Conservation (phyloP, 768 basidiomycete species). For the Crassisporium funariophilum region DNA sequence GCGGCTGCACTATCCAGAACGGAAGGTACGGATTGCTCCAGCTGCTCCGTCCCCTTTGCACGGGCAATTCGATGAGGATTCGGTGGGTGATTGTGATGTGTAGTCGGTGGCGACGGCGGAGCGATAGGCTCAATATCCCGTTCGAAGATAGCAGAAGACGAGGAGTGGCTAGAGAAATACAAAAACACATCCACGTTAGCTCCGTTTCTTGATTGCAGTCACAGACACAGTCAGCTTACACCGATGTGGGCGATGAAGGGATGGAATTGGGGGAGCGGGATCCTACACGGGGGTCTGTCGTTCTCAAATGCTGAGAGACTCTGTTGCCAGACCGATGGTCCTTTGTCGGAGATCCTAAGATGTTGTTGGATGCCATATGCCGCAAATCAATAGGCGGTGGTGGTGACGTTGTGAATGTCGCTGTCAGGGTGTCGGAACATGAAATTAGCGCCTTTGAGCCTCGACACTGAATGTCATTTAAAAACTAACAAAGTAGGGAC, state of each 20-base stretch:
- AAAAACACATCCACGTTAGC: constrained; percentile 3
- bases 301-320: constrained; percentile 50
- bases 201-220: no score
- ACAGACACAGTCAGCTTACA: no score
- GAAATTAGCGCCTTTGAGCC: no score
- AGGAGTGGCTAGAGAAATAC: constrained; percentile 53
- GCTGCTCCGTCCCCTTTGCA: constrained; percentile 68
- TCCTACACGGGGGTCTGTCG: constrained; percentile 45
- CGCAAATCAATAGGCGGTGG: constrained; percentile 49
- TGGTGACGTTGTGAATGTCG: no score
- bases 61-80: constrained; percentile 79
- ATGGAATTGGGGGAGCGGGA: constrained; percentile 74
- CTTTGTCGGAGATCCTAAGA: constrained; percentile 41
- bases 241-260: constrained; percentile 77
- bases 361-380: constrained; percentile 50
- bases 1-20: constrained; percentile 85
- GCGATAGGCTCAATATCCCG: constrained; percentile 79
- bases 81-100: constrained; percentile 34
- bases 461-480: no score
- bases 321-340: constrained; percentile 33
- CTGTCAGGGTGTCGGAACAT: no score
- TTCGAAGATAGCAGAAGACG: constrained; percentile 90
- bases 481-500: no score
- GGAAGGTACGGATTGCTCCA: constrained; percentile 82
- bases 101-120: constrained; percentile 37